These are phyloP conservation scores for Abrus precatorius DNA, from an alignment of 306 rosid species.

Conservation along the genomic window DNA sequence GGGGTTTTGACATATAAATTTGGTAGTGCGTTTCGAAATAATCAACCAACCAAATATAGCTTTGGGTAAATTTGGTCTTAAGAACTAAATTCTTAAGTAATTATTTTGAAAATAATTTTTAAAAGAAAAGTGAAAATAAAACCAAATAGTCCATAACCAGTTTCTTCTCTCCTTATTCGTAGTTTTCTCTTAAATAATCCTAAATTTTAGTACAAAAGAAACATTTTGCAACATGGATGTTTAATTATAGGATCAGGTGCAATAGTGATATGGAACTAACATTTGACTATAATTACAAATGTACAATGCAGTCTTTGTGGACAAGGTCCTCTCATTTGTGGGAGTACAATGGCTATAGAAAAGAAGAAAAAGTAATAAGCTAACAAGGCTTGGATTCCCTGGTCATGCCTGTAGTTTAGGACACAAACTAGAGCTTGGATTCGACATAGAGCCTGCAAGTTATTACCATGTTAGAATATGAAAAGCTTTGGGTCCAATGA, in stretches of 20 bases:
- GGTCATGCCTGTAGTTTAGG: constrained; percentile 77
- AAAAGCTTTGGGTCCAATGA: constrained; percentile 19
- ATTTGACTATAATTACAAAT: constrained; percentile 15
- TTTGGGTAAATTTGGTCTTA: no score
- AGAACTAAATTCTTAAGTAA: no score
- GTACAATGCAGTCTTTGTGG: background rate
- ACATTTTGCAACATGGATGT: background rate
- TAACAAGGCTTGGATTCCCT: constrained; percentile 10
- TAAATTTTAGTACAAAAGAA: no score
- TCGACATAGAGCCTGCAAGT: constrained; percentile 80
- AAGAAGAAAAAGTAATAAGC: constrained; percentile 13
- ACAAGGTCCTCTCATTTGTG: background rate
- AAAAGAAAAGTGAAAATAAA: no score
- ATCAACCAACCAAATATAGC: no score
- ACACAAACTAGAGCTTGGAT: constrained; percentile 64
- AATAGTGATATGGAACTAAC: background rate
- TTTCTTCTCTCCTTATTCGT: background rate
- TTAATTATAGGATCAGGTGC: background rate
- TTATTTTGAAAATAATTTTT: no score
- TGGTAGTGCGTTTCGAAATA: no score
- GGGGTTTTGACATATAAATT: no score
- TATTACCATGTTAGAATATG: constrained; percentile 36
- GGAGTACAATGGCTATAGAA: background rate
- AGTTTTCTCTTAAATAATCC: background rate
- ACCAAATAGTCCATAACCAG: no score